phyloP scores from a whole-genome alignment of 441 rosid genomes.

The Bocquillonia castaneifolia region DNA sequence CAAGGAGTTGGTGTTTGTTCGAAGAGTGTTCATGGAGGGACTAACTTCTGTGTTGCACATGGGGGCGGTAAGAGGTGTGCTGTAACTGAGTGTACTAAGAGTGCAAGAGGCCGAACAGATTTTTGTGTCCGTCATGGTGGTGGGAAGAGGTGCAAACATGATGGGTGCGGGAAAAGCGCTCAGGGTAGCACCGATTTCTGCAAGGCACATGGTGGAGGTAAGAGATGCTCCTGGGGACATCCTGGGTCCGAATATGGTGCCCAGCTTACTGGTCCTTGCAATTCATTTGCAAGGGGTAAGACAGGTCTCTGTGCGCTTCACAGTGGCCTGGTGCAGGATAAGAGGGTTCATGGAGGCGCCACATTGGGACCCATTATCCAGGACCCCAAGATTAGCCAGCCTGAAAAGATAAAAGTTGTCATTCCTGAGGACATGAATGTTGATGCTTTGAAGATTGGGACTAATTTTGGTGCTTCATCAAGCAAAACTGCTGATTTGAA shows the following conservation, averaged over 20 bases:
- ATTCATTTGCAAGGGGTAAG: conserved; percentile 87
- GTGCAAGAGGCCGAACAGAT: conserved; percentile 96
- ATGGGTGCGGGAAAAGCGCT: conserved; percentile 91
- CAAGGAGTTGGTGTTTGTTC: conserved; percentile 73
- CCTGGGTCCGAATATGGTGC: conserved; percentile 62
- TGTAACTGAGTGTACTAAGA: conserved; percentile 78
- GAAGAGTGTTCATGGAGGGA: conserved; percentile 98
- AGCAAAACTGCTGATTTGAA: conserved; percentile 33
- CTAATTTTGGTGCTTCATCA: conserved; percentile 27
- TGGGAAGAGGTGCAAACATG: conserved; percentile 80
- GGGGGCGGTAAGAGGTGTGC: conserved; percentile 98
- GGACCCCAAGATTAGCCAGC: conserved; percentile 37
- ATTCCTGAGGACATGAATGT: conserved; percentile 53
- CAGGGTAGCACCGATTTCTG: conserved; percentile 97
- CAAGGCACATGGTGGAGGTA: conserved; percentile 99
- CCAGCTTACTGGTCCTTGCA: conserved; percentile 59
- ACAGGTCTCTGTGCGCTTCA: conserved; percentile 87
- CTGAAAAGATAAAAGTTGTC: conserved; percentile 50
- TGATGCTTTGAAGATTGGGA: conserved; percentile 38
- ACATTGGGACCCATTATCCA: conserved; percentile 51
- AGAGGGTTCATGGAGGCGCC: conserved; percentile 83
- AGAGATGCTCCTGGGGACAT: conserved; percentile 91
- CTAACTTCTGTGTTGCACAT: conserved; percentile 94
- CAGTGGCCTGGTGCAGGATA: conserved; percentile 76
- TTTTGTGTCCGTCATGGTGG: conserved; percentile 98